phyloP scores from a whole-genome alignment of 768 basidiomycete genomes.

The Lentinula detonsa region DNA sequence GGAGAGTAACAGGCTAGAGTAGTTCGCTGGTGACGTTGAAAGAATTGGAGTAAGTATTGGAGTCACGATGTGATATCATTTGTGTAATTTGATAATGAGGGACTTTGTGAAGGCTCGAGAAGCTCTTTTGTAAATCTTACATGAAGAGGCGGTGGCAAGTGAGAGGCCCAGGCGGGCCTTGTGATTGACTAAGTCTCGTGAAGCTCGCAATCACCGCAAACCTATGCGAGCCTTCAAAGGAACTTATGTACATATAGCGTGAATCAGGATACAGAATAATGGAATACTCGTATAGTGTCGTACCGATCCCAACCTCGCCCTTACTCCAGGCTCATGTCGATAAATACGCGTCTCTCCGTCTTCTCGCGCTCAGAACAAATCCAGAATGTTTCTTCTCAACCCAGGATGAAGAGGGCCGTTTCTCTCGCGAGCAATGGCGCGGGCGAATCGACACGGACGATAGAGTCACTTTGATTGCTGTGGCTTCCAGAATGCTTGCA shows the following conservation, averaged over 20 bases:
- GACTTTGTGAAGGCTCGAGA: too few species aligned
- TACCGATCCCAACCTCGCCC: conserved; percentile 15
- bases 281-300: neutral
- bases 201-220: too few species aligned
- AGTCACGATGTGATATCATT: too few species aligned
- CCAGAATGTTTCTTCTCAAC: conserved; percentile 23
- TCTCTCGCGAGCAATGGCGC: conserved; percentile 19
- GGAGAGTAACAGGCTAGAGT: neutral
- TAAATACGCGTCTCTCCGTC: conserved; percentile 18
- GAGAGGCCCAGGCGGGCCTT: too few species aligned
- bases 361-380: conserved; percentile 20
- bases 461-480: conserved; percentile 16
- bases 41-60: too few species aligned
- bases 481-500: neutral
- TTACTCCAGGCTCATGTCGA: conserved; percentile 12
- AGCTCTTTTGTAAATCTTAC: too few species aligned
- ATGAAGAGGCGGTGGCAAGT: too few species aligned
- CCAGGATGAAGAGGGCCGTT: conserved; percentile 17
- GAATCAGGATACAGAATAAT: neutral
- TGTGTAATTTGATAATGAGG: too few species aligned
- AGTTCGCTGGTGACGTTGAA: neutral
- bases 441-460: conserved; percentile 16
- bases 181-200: too few species aligned
- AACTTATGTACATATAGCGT: too few species aligned
- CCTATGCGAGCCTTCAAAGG: too few species aligned